Conservation (phyloP, 2,329 filamentous ascomycete genomes). For the Uncinocarpus reesii region DNA sequence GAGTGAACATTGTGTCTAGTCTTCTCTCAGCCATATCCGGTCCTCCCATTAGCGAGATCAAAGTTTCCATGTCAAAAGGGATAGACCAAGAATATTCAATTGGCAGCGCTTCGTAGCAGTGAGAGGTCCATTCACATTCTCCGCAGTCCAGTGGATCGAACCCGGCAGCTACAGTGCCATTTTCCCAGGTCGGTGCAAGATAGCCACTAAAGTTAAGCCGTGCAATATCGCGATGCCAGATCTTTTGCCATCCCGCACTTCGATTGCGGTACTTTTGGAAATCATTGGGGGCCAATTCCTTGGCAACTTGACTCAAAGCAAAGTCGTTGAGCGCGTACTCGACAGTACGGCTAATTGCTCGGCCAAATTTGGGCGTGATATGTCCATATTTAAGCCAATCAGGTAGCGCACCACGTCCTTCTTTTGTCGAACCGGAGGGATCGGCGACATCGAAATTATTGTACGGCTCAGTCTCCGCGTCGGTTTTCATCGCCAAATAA, state of each 20-base stretch:
- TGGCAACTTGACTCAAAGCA: constrained; percentile 47
- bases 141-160: constrained; percentile 47
- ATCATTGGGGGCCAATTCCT: constrained; percentile 39
- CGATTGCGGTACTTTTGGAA: constrained; percentile 28
- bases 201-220: constrained; percentile 39
- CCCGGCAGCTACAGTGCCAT: constrained; percentile 38
- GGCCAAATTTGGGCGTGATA: constrained; percentile 47
- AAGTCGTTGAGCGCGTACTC: constrained; percentile 59
- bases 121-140: constrained; percentile 55
- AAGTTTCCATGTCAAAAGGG: constrained; percentile 51
- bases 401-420: constrained; percentile 54
- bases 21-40: constrained; percentile 43
- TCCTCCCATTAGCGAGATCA: constrained; percentile 46
- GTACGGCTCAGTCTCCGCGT: constrained; percentile 54
- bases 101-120: constrained; percentile 51
- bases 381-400: constrained; percentile 45
- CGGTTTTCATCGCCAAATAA: constrained; percentile 45
- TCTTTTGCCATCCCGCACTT: constrained; percentile 17
- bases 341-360: constrained; percentile 55
- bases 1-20: constrained; percentile 44
- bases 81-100: constrained; percentile 53
- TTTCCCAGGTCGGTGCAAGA: constrained; percentile 48
- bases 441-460: constrained; percentile 49
- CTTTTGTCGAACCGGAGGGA: constrained; percentile 51
- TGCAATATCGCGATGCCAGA: constrained; percentile 16